Percentiles rank a stretch among this genome's conserved stretches.
phyloP scores from a whole-genome alignment of 192 early-diverging fungal genomes.

The Fimicolochytrium jonesii region DNA sequence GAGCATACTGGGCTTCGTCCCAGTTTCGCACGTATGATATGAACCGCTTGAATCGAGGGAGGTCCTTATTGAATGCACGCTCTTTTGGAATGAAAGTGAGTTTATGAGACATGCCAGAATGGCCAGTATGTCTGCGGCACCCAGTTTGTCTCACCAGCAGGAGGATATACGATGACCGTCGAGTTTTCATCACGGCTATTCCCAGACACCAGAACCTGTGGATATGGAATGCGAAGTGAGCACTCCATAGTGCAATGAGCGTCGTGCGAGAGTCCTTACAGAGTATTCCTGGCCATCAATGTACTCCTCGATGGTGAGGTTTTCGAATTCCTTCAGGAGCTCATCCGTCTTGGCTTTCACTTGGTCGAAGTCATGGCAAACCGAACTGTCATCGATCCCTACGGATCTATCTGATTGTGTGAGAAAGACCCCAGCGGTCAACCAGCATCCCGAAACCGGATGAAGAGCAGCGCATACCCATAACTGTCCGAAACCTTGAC shows the following conservation, averaged over 20 bases:
- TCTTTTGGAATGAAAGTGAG: slow-evolving; percentile 9
- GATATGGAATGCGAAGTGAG: too few relatives aligned
- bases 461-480: too few relatives aligned
- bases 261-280: slow-evolving; percentile 12
- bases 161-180: slow-evolving; percentile 32
- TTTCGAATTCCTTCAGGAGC: slow-evolving; percentile 30
- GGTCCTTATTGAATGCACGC: slow-evolving; percentile 35
- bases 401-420: slow-evolving; percentile 23
- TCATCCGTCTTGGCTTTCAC: slow-evolving; percentile 16
- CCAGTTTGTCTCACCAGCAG: slow-evolving; percentile 15
- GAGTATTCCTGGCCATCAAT: slow-evolving; percentile 41
- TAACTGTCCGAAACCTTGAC: slow-evolving; percentile 37
- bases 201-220: slow-evolving; percentile 34
- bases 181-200: slow-evolving; percentile 32
- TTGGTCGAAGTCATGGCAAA: slow-evolving; percentile 30
- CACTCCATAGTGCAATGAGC: too few relatives aligned
- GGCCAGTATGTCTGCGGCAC: not conserved
- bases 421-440: too few relatives aligned
- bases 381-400: slow-evolving; percentile 32
- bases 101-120: not conserved
- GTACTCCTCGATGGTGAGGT: slow-evolving; percentile 34
- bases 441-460: too few relatives aligned
- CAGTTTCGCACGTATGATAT: slow-evolving; percentile 36
- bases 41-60: slow-evolving; percentile 32
- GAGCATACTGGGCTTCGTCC: slow-evolving; percentile 27